Evolutionary conservation across 305 asterid genomes (phyloP).

Genomic region (Fraxinus platypoda): DNA sequence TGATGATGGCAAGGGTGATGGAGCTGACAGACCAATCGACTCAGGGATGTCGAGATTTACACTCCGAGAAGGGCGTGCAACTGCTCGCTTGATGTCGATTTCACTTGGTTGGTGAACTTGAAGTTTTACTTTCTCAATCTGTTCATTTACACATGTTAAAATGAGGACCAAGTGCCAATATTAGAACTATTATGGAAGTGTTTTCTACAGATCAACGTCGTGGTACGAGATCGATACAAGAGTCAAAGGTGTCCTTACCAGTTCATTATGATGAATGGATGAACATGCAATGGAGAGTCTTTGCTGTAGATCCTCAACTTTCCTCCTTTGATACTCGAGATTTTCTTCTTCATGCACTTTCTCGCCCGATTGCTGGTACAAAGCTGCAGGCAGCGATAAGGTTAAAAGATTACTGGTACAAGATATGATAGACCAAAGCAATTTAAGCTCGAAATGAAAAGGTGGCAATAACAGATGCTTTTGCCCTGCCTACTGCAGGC

Average conservation of each 20-base stretch:
- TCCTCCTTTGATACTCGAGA: conserved; percentile 59
- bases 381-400: conserved; percentile 42
- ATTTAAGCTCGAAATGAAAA: background rate
- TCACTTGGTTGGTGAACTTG: conserved; percentile 58
- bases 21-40: conserved; percentile 68
- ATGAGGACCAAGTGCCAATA: background rate
- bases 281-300: conserved; percentile 60
- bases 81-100: conserved; percentile 63
- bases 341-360: conserved; percentile 72
- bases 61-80: conserved; percentile 62
- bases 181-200: background rate
- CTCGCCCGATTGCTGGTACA: conserved; percentile 89
- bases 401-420: background rate
- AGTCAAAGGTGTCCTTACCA: conserved; percentile 43
- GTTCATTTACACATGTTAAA: conserved; percentile 21
- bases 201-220: background rate
- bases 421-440: conserved; percentile 4
- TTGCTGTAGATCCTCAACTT: conserved; percentile 81
- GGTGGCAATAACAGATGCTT: background rate
- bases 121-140: conserved; percentile 63
- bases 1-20: conserved; percentile 47
- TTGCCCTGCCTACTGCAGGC: background rate
- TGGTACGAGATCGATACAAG: background rate
- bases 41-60: conserved; percentile 90
- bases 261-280: conserved; percentile 66